Percentiles rank a stretch among this genome's conserved stretches.
Conservation (phyloP, 768 basidiomycete species). For the Pleurotus giganteus region DNA sequence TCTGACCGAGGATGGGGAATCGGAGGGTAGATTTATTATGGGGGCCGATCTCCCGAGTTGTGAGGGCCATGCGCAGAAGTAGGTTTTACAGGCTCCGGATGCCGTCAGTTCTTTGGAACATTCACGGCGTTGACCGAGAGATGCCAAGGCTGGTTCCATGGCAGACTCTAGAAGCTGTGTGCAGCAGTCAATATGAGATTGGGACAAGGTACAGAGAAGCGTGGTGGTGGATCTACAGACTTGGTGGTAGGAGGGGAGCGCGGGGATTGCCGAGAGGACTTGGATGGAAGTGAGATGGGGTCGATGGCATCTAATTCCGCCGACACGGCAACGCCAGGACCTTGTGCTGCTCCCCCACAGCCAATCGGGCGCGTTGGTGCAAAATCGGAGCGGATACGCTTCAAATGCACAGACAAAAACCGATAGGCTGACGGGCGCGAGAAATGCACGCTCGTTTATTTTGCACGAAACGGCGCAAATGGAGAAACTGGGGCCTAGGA, state of each 20-base stretch:
- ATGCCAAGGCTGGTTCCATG: conserved; percentile 7
- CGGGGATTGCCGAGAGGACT: conserved; percentile 11
- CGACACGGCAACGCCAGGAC: conserved; percentile 38
- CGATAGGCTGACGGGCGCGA: conserved; percentile 37
- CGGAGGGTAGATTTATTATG: conserved; percentile 2
- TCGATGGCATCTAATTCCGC: conserved; percentile 43
- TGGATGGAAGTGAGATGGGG: conserved; percentile 18
- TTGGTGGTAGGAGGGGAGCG: background rate
- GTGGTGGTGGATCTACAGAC: conserved; percentile 3
- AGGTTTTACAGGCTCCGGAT: conserved; percentile 6
- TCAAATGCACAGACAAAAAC: conserved; percentile 34
- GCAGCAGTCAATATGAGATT: conserved; percentile 6
- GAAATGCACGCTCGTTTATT: conserved; percentile 25
- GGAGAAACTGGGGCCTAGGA: conserved; percentile 28
- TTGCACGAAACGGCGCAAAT: conserved; percentile 14
- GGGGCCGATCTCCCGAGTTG: conserved; percentile 7
- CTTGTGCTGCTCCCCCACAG: conserved; percentile 34
- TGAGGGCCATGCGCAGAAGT: conserved; percentile 7
- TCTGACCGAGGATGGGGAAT: conserved; percentile 1
- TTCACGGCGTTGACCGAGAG: conserved; percentile 11
- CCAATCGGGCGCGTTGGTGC: conserved; percentile 48
- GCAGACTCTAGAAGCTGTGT: conserved; percentile 6
- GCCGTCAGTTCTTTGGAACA: conserved; percentile 11
- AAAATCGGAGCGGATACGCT: conserved; percentile 45
- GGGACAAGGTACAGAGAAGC: conserved; percentile 6